Evolutionary conservation across 169 alveolate species (phyloP), one percentile per base, ranked within the genome.

Genomic region (Eimeria maxima): DNA sequence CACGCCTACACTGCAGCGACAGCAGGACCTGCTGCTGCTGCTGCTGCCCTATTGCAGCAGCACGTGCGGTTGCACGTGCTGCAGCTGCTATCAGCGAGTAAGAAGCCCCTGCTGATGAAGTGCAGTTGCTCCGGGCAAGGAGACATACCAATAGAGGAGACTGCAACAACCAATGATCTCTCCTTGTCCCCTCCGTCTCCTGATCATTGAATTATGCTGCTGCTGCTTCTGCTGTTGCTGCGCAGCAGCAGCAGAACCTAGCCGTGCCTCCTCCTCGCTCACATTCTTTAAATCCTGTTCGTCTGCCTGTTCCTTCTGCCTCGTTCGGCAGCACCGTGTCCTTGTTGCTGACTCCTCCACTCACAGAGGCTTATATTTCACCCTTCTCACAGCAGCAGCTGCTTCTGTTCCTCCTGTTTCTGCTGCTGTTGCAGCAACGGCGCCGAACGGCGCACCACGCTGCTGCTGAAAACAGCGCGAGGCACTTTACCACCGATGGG

Each of bases 11-110:
- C 63, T 16, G 33, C 44, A 8, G 78, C 63, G 1, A 16, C 63
- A 53, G 18, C 63, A 53, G 63, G 18, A 16, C 63, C 63, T 53
- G 63, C 63, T 22, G 18, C 78, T 67, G 44, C 78, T 67, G 78
- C 78, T 67, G 78, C 78, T 67, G 78, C 78, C 44, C 78, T 67
- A 27, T 14, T 67, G 78, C 78, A n/a, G 78, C 78, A 67, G 42
- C 78, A 13, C 16, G 38, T 22, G 42, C 78, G 1, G 78, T 42
- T 67, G 78, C 78, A 33, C 38, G 38, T 33, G 38, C 38, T 67
- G 29, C 78, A 1, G 78, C 78, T 67, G 78, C 78, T 67, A 27
- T 53, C 78, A n/a, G 78, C 78, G 24, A 27, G 16, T 10, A 29
- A 16, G 3, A n/a, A 18, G 78, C 29, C 44, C 24, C 78, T 67